These are phyloP conservation scores for Colletotrichum godetiae DNA, from an alignment of 2,329 filamentous ascomycete species.

Conservation along the genomic window DNA sequence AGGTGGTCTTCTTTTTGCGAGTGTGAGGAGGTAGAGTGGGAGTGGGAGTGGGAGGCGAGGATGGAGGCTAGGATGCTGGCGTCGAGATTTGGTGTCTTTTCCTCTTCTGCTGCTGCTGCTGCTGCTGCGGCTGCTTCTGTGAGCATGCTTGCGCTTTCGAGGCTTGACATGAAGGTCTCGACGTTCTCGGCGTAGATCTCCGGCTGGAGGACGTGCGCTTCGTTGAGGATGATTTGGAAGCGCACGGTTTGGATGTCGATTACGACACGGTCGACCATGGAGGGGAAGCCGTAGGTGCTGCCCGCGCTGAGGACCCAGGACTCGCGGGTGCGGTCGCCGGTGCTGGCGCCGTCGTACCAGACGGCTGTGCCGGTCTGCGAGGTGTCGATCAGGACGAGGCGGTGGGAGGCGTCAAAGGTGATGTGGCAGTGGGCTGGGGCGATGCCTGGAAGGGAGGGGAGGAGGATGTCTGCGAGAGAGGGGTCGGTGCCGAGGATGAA, in stretches of 20 bases:
- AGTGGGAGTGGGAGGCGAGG: no score
- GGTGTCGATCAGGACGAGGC: constrained; percentile 52
- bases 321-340: constrained; percentile 49
- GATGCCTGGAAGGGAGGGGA: constrained; percentile 48
- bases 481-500: constrained; percentile 54
- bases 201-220: constrained; percentile 45
- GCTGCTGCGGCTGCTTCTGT: neutral
- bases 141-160: neutral
- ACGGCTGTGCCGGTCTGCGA: constrained; percentile 52
- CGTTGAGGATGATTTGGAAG: constrained; percentile 53
- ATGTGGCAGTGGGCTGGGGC: constrained; percentile 50
- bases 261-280: constrained; percentile 46
- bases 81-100: neutral
- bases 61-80: no score
- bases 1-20: neutral
- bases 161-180: constrained; percentile 43
- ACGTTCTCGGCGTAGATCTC: constrained; percentile 47
- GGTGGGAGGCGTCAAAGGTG: constrained; percentile 51
- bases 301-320: constrained; percentile 50
- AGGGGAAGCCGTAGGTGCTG: constrained; percentile 47
- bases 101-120: neutral
- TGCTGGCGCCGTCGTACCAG: constrained; percentile 55
- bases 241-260: constrained; percentile 53
- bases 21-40: no score
- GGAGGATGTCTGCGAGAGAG: constrained; percentile 48